phyloP scores from a whole-genome alignment of 139 green algal genomes.

The Micractinium sp. region DNA sequence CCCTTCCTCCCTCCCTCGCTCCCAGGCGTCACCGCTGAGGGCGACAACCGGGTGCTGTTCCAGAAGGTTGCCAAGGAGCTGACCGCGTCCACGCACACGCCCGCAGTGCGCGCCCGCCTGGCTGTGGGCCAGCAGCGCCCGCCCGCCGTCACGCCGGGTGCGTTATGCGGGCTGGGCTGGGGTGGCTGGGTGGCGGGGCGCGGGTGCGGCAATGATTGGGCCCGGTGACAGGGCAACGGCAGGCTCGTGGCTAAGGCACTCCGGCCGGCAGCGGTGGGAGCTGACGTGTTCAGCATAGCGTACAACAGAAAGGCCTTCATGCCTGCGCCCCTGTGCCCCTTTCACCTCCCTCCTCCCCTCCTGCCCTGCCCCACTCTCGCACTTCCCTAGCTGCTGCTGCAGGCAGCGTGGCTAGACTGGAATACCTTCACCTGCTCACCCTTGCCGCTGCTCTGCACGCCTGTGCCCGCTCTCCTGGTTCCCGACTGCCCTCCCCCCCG shows the following conservation, averaged over 20 bases:
- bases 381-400: not conserved
- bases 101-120: conserved; percentile 29
- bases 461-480: not conserved
- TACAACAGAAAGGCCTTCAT: not conserved
- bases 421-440: too few relatives aligned
- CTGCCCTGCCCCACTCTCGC: too few relatives aligned
- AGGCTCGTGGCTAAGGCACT: too few relatives aligned
- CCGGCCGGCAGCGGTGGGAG: too few relatives aligned
- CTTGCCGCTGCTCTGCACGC: not conserved
- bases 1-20: not conserved
- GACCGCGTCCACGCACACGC: conserved; percentile 26
- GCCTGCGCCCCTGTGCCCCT: not conserved
- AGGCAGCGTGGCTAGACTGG: too few relatives aligned
- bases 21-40: conserved; percentile 89
- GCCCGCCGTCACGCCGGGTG: conserved; percentile 19
- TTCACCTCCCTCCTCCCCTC: too few relatives aligned
- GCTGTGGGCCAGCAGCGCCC: conserved; percentile 30
- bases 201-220: too few relatives aligned
- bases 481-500: not conserved
- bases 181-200: not conserved
- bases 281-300: too few relatives aligned
- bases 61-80: conserved; percentile 80
- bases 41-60: conserved; percentile 91
- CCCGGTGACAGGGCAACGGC: too few relatives aligned
- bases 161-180: not conserved